phyloP scores from a whole-genome alignment of 139 green algal species.

The Micractinium sp. region DNA sequence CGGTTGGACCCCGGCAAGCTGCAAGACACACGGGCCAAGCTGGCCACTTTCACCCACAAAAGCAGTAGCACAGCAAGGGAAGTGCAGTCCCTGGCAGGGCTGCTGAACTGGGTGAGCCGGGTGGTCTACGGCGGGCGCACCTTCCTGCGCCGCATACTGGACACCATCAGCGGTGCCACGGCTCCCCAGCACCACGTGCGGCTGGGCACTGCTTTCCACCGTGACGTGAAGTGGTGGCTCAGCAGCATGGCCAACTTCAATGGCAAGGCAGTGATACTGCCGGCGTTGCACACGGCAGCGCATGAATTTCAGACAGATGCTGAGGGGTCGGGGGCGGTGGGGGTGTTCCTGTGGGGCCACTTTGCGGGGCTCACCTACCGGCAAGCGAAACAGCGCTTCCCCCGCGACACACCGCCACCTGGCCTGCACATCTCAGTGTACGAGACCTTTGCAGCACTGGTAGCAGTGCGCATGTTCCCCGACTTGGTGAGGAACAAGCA shows the following conservation, averaged over 20 bases:
- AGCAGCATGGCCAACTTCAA: background rate
- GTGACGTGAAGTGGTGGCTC: background rate
- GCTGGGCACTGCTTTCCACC: background rate
- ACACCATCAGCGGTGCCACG: background rate
- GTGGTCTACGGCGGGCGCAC: conserved; percentile 2
- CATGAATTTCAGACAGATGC: background rate
- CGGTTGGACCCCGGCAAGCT: background rate
- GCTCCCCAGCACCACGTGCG: background rate
- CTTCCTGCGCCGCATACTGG: conserved; percentile 1
- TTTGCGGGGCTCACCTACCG: background rate
- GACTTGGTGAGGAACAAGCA: background rate
- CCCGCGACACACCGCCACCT: background rate
- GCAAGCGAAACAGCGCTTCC: background rate
- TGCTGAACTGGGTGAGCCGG: background rate
- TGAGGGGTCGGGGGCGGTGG: background rate
- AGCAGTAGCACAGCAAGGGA: background rate
- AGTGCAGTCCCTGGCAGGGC: background rate
- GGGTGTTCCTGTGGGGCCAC: background rate
- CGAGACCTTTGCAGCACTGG: background rate
- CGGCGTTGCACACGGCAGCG: background rate
- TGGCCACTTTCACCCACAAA: background rate
- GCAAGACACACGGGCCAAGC: background rate
- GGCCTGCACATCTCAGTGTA: conserved; percentile 11
- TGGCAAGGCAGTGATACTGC: background rate
- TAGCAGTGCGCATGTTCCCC: background rate